A percentile compares a stretch with the other conserved stretches of the same genome.
phyloP scores from a whole-genome alignment of 176 grass and related monocot species.

The Rhynchospora pubera region DNA sequence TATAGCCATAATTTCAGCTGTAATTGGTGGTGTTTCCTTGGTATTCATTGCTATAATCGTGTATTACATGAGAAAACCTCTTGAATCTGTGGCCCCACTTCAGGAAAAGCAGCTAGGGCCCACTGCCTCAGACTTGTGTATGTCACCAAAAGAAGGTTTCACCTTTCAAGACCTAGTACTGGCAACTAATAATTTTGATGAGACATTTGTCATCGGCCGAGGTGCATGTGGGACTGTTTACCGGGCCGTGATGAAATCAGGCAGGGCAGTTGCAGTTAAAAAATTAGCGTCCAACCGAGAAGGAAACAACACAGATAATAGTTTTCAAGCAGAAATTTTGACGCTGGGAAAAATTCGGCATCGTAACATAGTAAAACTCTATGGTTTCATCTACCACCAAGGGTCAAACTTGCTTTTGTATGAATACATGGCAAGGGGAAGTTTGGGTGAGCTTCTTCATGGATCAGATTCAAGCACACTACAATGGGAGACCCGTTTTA shows the following conservation, averaged over 20 bases:
- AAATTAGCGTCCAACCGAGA: constrained; percentile 89
- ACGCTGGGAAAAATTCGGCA: constrained; percentile 99
- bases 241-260: constrained; percentile 61
- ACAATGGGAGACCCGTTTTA: constrained; percentile 83
- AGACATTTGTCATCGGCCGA: constrained; percentile 63
- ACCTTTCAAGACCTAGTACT: constrained; percentile 77
- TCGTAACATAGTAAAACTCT: constrained; percentile 96
- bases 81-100: constrained; percentile 74
- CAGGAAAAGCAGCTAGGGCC: constrained; percentile 66
- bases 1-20: constrained; percentile 80
- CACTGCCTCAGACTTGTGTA: constrained; percentile 39
- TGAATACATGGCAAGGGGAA: constrained; percentile 90
- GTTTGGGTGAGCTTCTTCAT: constrained; percentile 92
- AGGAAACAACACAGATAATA: constrained; percentile 85
- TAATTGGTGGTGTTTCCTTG: constrained; percentile 85
- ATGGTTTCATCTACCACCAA: constrained; percentile 83
- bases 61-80: constrained; percentile 78
- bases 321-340: constrained; percentile 86
- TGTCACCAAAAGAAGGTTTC: constrained; percentile 66
- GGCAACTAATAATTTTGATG: constrained; percentile 92
- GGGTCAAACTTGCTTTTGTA: constrained; percentile 94
- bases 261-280: constrained; percentile 77
- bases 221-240: constrained; percentile 95
- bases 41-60: constrained; percentile 83
- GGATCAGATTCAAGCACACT: constrained; percentile 56